Base-by-base conservation (phyloP, 1,139 yeast species). In the Taphrina sp. region DNA sequence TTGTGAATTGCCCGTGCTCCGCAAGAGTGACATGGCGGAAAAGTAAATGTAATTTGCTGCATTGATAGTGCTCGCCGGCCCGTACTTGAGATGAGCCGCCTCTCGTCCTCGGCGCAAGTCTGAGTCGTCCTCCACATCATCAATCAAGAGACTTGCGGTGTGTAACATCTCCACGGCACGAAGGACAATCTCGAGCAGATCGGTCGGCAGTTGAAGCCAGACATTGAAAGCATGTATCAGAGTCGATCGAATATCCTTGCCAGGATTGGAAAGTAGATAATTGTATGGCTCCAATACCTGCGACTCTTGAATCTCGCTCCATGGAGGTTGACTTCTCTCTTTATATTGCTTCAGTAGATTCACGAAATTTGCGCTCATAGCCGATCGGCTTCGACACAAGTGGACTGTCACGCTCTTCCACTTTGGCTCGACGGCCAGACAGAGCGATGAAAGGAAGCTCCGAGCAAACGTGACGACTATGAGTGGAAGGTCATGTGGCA, bases 81-180 rank as follows among this genome's bases (percentile, higher is more conserved):
- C 96, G 67, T 72, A 89, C 43, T 82, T 75, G 44, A 78, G 70
- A 68, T 89, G 96, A 0, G 95, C 88, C 2, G 88, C 81, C 0
- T 88, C 85, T 20, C 73, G 69, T 0, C 96, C 96, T 31, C 97
- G 71, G 61, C 97, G 74, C 45, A 79, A 71, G 28, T 70, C 71
- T 0, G 95, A 84, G 45, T 71, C 74, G 67, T 89, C 97, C 66
- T 89, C 97, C 28, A 89, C 85, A 65, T 89, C 96, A 67, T 89
- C 96, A 28, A 89, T 80, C 14, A 83, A 69, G 57, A 85, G 68
- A 7, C 88, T 82, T 0, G 89, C 78, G 7, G 80, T 77, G 66
- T 85, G 94, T 39, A 85, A 70, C 58, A 77, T 76, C 58, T 77
- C 80, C 16, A 83, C 75, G 31, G 81, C 71, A 5, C 69, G 65